Conservation (phyloP, 441 rosid genomes). For the Codiaeum variegatum region DNA sequence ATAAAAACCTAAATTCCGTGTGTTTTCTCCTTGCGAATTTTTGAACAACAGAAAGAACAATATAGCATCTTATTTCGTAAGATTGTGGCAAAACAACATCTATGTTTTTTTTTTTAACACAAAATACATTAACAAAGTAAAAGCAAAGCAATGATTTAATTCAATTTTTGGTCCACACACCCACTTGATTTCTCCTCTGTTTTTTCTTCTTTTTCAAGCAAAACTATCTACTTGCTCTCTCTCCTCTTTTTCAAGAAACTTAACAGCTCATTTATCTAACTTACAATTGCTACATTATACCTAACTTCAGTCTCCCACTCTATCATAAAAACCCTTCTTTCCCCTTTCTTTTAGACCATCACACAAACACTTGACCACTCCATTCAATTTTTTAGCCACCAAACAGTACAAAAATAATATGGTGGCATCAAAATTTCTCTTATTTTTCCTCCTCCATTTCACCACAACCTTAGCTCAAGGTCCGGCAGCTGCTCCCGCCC, state of each 20-base stretch:
- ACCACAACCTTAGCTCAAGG: conserved; percentile 36
- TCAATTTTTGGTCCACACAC: conserved; percentile 23
- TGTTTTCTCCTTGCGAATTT: too few relatives aligned
- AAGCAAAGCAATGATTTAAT: conserved; percentile 38
- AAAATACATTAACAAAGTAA: conserved; percentile 20
- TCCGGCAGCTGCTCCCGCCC: conserved; percentile 24
- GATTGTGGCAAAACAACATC: conserved; percentile 18
- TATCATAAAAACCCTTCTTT: conserved; percentile 29
- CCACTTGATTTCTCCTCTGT: conserved; percentile 28
- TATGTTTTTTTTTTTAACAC: conserved; percentile 7
- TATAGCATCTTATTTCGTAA: conserved; percentile 19
- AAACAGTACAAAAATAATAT: conserved; percentile 17
- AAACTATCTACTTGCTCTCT: conserved; percentile 47
- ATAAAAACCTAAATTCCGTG: too few relatives aligned
- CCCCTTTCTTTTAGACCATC: conserved; percentile 12
- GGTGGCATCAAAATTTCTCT: conserved; percentile 27
- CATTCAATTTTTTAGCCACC: not conserved
- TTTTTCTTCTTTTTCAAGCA: conserved; percentile 61
- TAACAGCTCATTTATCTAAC: conserved; percentile 24
- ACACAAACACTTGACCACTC: conserved; percentile 15
- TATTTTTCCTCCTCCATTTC: conserved; percentile 34
- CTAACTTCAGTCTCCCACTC: conserved; percentile 23
- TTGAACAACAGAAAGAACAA: not conserved
- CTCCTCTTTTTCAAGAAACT: conserved; percentile 29
- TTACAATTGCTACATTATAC: conserved; percentile 29